A percentile compares a stretch with the other conserved stretches of the same genome.
Conservation (phyloP, 106 monocot genomes). For the Acorus calamus region DNA sequence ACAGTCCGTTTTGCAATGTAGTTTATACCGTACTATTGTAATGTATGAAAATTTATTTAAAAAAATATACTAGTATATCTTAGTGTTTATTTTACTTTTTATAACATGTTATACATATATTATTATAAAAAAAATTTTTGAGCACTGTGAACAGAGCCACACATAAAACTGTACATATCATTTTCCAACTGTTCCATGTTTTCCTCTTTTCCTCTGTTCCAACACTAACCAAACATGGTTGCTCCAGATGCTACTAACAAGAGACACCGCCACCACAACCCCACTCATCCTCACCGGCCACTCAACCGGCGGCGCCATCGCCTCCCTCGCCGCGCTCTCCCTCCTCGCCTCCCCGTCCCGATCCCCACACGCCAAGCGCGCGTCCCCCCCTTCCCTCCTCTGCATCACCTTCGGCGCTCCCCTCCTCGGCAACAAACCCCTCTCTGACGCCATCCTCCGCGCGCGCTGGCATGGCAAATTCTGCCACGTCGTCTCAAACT, state of each 20-base stretch:
- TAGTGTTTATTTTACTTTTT: too few relatives aligned
- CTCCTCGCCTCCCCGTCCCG: conserved; percentile 31
- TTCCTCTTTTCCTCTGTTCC: background rate
- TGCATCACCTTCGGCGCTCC: conserved; percentile 53
- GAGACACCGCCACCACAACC: conserved; percentile 20
- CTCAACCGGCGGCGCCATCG: conserved; percentile 33
- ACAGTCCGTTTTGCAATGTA: too few relatives aligned
- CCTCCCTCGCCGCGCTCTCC: conserved; percentile 36
- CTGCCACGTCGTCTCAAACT: conserved; percentile 41
- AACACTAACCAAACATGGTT: background rate
- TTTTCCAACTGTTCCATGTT: too few relatives aligned
- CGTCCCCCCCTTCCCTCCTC: conserved; percentile 18
- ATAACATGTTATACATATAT: too few relatives aligned
- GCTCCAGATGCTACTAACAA: conserved; percentile 14
- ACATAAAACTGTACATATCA: too few relatives aligned
- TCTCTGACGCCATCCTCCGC: conserved; percentile 29
- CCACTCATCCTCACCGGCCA: conserved; percentile 40
- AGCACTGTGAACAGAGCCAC: too few relatives aligned
- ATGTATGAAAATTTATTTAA: too few relatives aligned
- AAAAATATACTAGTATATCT: too few relatives aligned
- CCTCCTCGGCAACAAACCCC: conserved; percentile 32
- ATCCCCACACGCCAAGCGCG: conserved; percentile 1
- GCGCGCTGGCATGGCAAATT: conserved; percentile 42
- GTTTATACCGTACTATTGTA: too few relatives aligned
- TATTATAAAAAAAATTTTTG: too few relatives aligned